Evolutionary conservation across 2,329 filamentous ascomycete genomes (phyloP).

Genomic region (Metarhizium album): DNA sequence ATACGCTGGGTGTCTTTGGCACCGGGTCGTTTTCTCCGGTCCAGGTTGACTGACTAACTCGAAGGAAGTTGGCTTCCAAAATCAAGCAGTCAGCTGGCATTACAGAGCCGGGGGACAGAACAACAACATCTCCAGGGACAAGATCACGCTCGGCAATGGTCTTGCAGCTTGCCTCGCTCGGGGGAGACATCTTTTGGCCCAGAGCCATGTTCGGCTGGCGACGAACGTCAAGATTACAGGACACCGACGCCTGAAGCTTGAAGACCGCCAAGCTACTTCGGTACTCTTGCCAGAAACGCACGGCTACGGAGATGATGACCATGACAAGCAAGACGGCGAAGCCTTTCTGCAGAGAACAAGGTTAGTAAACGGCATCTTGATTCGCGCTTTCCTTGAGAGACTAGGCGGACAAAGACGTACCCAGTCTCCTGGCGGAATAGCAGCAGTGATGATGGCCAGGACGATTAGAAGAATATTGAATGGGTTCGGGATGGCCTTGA

Average conservation of each 20-base stretch:
- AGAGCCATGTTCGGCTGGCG: conserved; percentile 6
- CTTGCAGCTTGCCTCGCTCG: conserved; percentile 1
- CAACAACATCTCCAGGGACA: conserved; percentile 15
- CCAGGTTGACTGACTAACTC: conserved; percentile 19
- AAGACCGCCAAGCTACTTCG: conserved; percentile 16
- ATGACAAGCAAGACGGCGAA: conserved; percentile 17
- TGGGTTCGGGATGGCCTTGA: conserved; percentile 16
- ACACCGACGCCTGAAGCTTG: conserved; percentile 15
- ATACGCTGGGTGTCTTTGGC: conserved; percentile 10
- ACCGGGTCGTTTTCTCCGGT: conserved; percentile 19
- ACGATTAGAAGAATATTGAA: conserved; percentile 16
- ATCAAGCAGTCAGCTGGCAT: conserved; percentile 19
- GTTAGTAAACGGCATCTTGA: background rate
- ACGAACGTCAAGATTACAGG: conserved; percentile 12
- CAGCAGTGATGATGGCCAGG: conserved; percentile 16
- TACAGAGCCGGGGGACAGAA: conserved; percentile 14
- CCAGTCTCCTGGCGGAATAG: conserved; percentile 11
- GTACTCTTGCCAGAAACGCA: conserved; percentile 19
- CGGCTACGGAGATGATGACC: conserved; percentile 15
- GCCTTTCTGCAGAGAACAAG: conserved; percentile 5
- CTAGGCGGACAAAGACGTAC: conserved; percentile 1
- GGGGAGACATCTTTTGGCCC: background rate
- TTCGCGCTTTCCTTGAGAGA: background rate
- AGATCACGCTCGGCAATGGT: conserved; percentile 10
- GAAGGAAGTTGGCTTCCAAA: conserved; percentile 17